Evolutionary conservation across 345 rosid species (phyloP).

Genomic region (Alliaria petiolata): DNA sequence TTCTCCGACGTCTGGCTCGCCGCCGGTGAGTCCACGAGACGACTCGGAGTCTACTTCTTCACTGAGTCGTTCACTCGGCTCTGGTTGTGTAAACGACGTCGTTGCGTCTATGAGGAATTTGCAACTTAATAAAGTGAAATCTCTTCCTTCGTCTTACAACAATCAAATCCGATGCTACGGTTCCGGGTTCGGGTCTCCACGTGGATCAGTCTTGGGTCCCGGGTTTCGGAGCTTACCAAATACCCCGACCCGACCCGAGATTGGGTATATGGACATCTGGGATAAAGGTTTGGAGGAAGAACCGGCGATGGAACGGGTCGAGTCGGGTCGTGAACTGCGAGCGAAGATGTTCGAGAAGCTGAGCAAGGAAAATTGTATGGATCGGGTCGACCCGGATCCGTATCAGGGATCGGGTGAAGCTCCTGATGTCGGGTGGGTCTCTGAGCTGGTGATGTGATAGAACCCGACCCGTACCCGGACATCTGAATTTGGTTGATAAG

Average conservation of each 20-base stretch:
- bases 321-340: slow-evolving; percentile 75
- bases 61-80: slow-evolving; percentile 59
- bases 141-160: slow-evolving; percentile 51
- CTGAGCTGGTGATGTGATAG: slow-evolving; percentile 55
- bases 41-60: slow-evolving; percentile 46
- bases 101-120: slow-evolving; percentile 58
- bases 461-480: background rate
- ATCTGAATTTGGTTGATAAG: background rate
- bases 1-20: slow-evolving; percentile 56
- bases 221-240: slow-evolving; percentile 57
- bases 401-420: slow-evolving; percentile 2
- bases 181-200: slow-evolving; percentile 50
- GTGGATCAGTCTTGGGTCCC: slow-evolving; percentile 50
- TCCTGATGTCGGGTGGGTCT: slow-evolving; percentile 79
- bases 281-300: slow-evolving; percentile 55
- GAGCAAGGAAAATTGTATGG: slow-evolving; percentile 56
- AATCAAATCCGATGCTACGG: slow-evolving; percentile 29
- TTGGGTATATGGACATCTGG: slow-evolving; percentile 43
- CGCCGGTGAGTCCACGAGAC: slow-evolving; percentile 49
- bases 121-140: slow-evolving; percentile 60
- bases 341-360: slow-evolving; percentile 65
- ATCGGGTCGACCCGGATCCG: slow-evolving; percentile 12
- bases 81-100: slow-evolving; percentile 37
- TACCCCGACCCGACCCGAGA: slow-evolving; percentile 39
- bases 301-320: slow-evolving; percentile 80